Evolutionary conservation across 441 rosid genomes (phyloP).

Genomic region (Rhodomyrtus psidioides): DNA sequence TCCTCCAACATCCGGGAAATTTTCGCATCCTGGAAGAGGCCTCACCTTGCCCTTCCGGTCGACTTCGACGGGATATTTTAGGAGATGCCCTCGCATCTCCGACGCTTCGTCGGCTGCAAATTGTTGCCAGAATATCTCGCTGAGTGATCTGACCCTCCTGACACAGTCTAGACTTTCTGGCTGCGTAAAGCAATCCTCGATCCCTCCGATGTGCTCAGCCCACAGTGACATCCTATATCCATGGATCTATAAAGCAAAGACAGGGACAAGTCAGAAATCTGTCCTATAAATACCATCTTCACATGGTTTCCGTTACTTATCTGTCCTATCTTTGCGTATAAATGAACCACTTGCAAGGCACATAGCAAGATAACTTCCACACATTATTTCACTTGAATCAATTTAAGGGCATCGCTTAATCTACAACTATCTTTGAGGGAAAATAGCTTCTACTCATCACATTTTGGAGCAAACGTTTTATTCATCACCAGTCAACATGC

Average conservation of each 20-base stretch:
- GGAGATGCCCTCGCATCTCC: conserved; percentile 83
- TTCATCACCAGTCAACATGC: background rate
- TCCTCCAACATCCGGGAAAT: conserved; percentile 91
- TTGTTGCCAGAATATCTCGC: conserved; percentile 66
- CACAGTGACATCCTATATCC: conserved; percentile 98
- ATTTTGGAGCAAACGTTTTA: background rate
- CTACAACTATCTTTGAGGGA: background rate
- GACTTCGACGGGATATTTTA: conserved; percentile 85
- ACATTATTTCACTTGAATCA: background rate
- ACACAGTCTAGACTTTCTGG: conserved; percentile 87
- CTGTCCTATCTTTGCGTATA: background rate
- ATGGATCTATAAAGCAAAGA: conserved; percentile 36
- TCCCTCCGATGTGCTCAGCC: conserved; percentile 78
- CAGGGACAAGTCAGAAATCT: background rate
- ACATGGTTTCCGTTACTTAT: background rate
- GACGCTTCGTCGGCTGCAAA: conserved; percentile 60
- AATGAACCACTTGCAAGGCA: background rate
- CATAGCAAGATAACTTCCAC: background rate
- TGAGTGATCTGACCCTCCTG: conserved; percentile 46
- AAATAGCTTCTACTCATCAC: background rate
- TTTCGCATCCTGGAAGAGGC: conserved; percentile 58
- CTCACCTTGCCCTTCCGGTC: conserved; percentile 81
- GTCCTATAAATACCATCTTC: background rate
- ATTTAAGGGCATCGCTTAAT: background rate
- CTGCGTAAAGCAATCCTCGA: conserved; percentile 57